Percentiles rank a stretch among this genome's conserved stretches.
phyloP scores from a whole-genome alignment of 257 asterid genomes.

The Solanum phureja region DNA sequence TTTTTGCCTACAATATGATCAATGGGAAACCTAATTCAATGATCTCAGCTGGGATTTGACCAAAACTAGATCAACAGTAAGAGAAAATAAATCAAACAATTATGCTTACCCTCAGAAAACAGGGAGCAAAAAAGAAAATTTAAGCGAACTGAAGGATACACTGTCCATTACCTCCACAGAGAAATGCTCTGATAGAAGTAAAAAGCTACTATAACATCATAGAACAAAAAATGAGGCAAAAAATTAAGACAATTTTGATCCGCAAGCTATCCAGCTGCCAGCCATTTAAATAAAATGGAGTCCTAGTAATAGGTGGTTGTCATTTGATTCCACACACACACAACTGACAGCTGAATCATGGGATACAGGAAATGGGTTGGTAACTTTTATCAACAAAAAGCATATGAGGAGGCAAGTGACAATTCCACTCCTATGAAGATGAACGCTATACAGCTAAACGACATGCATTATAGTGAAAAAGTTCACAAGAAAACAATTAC shows the following conservation, averaged over 20 bases:
- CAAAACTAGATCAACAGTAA: background rate
- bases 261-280: background rate
- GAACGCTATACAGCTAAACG: background rate
- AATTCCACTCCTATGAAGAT: background rate
- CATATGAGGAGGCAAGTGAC: background rate
- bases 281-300: background rate
- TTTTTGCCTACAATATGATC: background rate
- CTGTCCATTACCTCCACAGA: background rate
- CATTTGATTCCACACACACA: background rate
- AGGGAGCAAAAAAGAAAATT: background rate
- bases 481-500: background rate
- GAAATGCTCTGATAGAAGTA: background rate
- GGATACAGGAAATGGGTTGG: background rate
- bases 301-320: background rate
- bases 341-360: background rate
- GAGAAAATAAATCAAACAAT: background rate
- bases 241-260: background rate
- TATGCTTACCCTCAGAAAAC: background rate
- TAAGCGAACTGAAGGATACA: background rate
- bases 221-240: background rate
- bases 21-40: background rate
- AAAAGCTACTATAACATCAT: background rate
- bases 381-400: background rate
- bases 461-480: background rate
- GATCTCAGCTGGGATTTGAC: background rate